Evolutionary conservation across 2,329 filamentous ascomycete genomes (phyloP).

Genomic region (Cordyceps fumosorosea): DNA sequence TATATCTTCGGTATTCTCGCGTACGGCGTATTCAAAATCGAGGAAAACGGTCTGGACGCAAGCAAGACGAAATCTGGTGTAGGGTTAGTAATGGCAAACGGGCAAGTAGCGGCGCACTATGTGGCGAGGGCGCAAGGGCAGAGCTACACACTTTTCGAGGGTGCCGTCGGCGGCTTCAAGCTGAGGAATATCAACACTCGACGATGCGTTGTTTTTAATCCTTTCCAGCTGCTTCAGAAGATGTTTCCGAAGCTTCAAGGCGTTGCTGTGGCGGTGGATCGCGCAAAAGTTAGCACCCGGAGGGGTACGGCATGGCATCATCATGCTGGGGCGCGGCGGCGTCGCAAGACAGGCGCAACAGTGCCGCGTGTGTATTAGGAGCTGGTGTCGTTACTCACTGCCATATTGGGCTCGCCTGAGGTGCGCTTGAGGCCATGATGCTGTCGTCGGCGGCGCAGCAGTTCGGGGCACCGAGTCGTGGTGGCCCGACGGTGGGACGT

Average conservation of each 20-base stretch:
- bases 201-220: constrained; percentile 30
- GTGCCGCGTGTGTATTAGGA: neutral
- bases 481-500: neutral
- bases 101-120: neutral
- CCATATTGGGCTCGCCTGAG: constrained; percentile 32
- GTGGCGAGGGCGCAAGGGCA: neutral
- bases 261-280: constrained; percentile 27
- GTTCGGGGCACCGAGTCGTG: neutral
- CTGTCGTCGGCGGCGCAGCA: neutral
- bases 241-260: constrained; percentile 37
- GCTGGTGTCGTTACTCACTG: constrained; percentile 26
- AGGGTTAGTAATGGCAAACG: constrained; percentile 13
- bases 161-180: constrained; percentile 38
- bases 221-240: constrained; percentile 38
- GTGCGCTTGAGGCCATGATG: constrained; percentile 16
- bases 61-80: constrained; percentile 57
- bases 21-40: constrained; percentile 60
- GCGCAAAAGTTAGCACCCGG: constrained; percentile 14
- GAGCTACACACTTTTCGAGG: constrained; percentile 34
- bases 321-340: neutral
- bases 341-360: neutral
- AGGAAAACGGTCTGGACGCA: constrained; percentile 67
- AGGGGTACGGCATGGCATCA: neutral
- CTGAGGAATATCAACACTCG: constrained; percentile 33
- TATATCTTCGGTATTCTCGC: constrained; percentile 57